A percentile compares a stretch with the other conserved stretches of the same genome.
These are phyloP conservation scores for Bocquillonia castaneifolia DNA, from an alignment of 441 rosid species.

Conservation along the genomic window DNA sequence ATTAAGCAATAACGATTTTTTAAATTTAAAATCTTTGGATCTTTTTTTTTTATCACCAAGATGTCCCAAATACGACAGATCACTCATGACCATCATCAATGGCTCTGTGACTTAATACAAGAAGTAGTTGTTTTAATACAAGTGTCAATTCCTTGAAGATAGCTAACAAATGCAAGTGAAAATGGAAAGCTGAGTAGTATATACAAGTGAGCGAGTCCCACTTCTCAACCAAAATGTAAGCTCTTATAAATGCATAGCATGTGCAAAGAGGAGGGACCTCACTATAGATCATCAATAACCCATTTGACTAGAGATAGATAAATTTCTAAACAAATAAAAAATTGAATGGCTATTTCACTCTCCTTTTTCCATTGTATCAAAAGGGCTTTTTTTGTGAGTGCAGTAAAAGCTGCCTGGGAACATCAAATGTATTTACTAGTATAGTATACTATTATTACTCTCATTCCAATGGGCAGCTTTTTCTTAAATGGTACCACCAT, in stretches of 20 bases:
- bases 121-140: too few relatives aligned
- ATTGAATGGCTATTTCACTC: neutral
- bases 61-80: too few relatives aligned
- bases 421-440: too few relatives aligned
- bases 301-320: neutral
- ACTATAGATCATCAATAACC: neutral
- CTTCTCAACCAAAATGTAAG: neutral
- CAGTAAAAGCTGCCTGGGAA: slow-evolving; percentile 34
- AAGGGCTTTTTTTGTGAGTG: slow-evolving; percentile 30
- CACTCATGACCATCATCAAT: too few relatives aligned
- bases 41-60: too few relatives aligned
- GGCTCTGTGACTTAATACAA: too few relatives aligned
- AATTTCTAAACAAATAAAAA: slow-evolving; percentile 4
- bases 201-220: neutral
- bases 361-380: slow-evolving; percentile 1
- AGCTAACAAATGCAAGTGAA: neutral
- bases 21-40: too few relatives aligned
- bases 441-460: slow-evolving; percentile 21
- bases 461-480: slow-evolving; percentile 4
- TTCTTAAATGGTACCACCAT: slow-evolving; percentile 3
- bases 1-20: too few relatives aligned
- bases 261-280: slow-evolving; percentile 33
- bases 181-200: neutral
- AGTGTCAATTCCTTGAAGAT: neutral
- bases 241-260: slow-evolving; percentile 36